Percentiles rank a stretch among this genome's conserved stretches.
phyloP scores from a whole-genome alignment of 1,284 basidiomycete species.

The Anthracocystis panici-leucophaei region DNA sequence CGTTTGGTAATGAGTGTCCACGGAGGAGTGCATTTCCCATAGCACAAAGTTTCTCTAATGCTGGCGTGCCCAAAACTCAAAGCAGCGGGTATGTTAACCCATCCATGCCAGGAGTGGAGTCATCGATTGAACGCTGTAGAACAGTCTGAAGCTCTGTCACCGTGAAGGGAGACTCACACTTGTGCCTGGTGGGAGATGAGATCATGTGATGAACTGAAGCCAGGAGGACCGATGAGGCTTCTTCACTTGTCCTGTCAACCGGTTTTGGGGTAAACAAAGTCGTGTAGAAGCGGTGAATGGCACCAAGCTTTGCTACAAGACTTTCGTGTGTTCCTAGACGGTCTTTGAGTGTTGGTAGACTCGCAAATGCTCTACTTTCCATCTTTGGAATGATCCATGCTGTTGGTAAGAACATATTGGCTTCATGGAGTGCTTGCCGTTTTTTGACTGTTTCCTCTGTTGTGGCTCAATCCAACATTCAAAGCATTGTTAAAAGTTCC shows the following conservation, averaged over 20 bases:
- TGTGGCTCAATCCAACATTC: background rate
- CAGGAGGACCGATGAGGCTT: too few species aligned
- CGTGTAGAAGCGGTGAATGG: background rate
- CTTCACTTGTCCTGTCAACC: too few species aligned
- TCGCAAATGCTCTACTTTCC: background rate
- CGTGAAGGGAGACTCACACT: background rate
- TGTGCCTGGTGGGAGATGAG: background rate
- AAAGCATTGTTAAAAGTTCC: background rate
- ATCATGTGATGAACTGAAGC: background rate
- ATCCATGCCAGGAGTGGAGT: background rate
- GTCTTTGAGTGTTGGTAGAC: background rate
- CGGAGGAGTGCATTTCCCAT: background rate
- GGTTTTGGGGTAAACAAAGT: too few species aligned
- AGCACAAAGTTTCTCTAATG: background rate
- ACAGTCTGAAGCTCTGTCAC: background rate
- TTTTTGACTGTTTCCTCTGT: background rate
- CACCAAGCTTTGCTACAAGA: background rate
- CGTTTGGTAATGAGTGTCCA: background rate
- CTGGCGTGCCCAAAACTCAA: background rate
- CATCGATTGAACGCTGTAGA: fast-evolving
- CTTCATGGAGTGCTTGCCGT: background rate
- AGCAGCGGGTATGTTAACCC: background rate
- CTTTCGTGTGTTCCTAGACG: background rate
- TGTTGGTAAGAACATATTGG: background rate
- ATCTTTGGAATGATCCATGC: background rate